Conservation (phyloP, 352 stramenopile genomes). For the Pythium sukuiense region DNA sequence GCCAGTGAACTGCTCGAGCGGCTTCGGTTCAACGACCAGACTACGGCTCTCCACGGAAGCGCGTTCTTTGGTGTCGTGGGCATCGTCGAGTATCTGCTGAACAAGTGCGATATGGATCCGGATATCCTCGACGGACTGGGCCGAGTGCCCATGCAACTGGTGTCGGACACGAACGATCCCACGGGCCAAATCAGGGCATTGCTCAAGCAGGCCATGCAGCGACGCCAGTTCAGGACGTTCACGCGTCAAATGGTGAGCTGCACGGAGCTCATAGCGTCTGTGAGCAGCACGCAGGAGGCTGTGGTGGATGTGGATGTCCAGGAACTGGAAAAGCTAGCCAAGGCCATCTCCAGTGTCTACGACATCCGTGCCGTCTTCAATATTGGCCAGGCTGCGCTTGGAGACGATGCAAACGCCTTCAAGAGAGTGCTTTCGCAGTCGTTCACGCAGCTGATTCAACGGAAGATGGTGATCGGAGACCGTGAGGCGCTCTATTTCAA, state of each 20-base stretch:
- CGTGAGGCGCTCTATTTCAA: not conserved
- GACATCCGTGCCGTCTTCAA: not conserved
- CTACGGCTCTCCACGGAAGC: not conserved
- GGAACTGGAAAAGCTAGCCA: not conserved
- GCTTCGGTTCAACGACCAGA: not conserved
- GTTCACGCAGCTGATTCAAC: conserved; percentile 4
- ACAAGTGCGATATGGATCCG: not conserved
- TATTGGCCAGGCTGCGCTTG: not conserved
- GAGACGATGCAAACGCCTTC: not conserved
- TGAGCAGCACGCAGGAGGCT: not conserved
- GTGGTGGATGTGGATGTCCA: not conserved
- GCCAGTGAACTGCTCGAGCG: not conserved
- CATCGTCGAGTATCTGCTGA: not conserved
- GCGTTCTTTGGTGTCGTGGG: not conserved
- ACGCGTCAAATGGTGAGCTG: not conserved
- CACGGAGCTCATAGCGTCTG: not conserved
- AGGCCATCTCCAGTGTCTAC: conserved; percentile 3
- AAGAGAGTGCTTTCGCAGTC: not conserved
- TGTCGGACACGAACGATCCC: not conserved
- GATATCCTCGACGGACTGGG: not conserved
- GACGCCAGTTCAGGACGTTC: not conserved
- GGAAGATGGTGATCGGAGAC: not conserved
- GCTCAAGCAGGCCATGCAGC: not conserved
- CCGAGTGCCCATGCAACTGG: not conserved
- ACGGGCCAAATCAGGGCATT: not conserved